Evolutionary conservation across 2,329 filamentous ascomycete genomes (phyloP).

Genomic region (Pyrenochaeta sp.): DNA sequence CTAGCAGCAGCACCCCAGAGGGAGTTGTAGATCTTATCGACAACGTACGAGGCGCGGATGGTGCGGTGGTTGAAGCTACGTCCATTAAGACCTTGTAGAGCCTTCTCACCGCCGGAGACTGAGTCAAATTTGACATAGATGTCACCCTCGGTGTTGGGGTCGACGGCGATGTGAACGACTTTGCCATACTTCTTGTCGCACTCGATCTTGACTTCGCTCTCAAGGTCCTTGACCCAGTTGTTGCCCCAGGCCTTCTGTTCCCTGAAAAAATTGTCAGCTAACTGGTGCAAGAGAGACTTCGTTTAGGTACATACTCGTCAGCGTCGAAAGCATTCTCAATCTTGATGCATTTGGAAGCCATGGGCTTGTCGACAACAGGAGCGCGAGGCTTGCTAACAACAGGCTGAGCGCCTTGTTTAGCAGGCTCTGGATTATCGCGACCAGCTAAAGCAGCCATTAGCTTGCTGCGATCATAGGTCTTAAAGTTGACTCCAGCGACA

Average conservation of each 20-base stretch:
- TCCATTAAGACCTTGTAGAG: conserved; percentile 96
- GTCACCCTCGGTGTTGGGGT: conserved; percentile 92
- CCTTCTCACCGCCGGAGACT: conserved; percentile 93
- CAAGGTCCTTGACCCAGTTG: conserved; percentile 87
- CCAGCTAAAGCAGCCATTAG: conserved; percentile 98
- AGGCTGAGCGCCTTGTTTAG: conserved; percentile 28
- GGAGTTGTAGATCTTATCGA: conserved; percentile 98
- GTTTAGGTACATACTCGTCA: conserved; percentile 70
- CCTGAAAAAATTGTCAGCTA: conserved; percentile 32
- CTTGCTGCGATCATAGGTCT: conserved; percentile 97
- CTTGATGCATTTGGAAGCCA: conserved; percentile 92
- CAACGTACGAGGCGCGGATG: conserved; percentile 94
- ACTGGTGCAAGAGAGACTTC: background rate
- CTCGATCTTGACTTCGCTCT: conserved; percentile 91
- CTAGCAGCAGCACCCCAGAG: conserved; percentile 62
- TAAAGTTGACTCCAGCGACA: conserved; percentile 98
- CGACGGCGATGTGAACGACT: conserved; percentile 95
- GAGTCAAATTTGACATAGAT: conserved; percentile 99
- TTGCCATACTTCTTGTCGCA: conserved; percentile 96
- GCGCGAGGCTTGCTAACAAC: conserved; percentile 77
- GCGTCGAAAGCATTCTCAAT: conserved; percentile 96
- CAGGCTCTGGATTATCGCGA: conserved; percentile 76
- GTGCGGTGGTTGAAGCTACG: conserved; percentile 92
- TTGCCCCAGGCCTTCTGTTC: conserved; percentile 35
- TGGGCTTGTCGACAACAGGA: conserved; percentile 78